Base-by-base conservation (phyloP, 805 yeast genomes). In the Wickerhamomyces canadensis region DNA sequence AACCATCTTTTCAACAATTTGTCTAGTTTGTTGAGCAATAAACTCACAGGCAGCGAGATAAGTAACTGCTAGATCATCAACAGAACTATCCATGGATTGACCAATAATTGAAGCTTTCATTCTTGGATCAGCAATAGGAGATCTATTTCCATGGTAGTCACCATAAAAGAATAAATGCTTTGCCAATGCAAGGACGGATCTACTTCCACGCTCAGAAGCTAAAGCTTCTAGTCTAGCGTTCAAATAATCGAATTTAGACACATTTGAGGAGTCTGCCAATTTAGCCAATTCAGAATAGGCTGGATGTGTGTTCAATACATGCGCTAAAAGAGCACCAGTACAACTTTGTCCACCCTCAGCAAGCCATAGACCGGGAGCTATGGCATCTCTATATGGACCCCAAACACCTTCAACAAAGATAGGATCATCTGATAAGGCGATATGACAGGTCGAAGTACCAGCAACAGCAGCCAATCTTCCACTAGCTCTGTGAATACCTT, bases 271-370 rank as follows among this genome's bases (percentile, higher is more conserved):
- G 46, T 77, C 84, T 0, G 96, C 78, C 25, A 76, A 62, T 42
- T 70, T 73, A 12, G 77, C 73, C 37, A 91, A 70, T 54, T 85
- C 87, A 3, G 76, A 66, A 49, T 79, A 78, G 0, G 98, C 95
- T 0, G 97, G 96, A 57, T 93, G 98, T 9, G 85, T 81, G 11
- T 85, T 71, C 43, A 93, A 62, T 13, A 91, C 91, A 60, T 86
- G 95, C 2, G 93, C 91, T 45, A 93, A 70, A 27, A 93, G 72
- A 22, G 94, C 96, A 49, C 98, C 98, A 2, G 98, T 93, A 57
- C 96, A 84, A 13, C 94, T 82, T 61, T 93, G 98, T n/a, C 98
- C 98, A 56, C 98, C 98, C 64, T 93, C 98, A 12, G 98, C 96
- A 46, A 89, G 70, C 98, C 98, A 93, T 54, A 70, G 81, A 6